Base-by-base conservation (phyloP, 345 rosid genomes). In the Salix suchowensis region DNA sequence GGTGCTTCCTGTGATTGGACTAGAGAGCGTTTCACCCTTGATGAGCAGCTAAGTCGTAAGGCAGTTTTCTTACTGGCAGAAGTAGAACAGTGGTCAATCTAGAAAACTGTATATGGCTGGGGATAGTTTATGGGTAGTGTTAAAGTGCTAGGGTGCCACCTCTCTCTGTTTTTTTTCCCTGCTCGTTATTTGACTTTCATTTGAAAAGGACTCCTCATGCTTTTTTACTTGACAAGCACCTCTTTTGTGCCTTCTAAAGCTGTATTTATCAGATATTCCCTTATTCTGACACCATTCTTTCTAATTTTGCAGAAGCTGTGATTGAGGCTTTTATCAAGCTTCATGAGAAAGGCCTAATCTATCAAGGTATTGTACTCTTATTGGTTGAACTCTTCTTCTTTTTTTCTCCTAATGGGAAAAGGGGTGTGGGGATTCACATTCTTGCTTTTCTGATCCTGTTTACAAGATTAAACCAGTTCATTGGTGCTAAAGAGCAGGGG, bases 1-100 rank as follows among this genome's bases (percentile, higher is more conserved):
- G 97, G 98, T 70, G 98, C 98, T 76, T 95, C 98, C 71, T 95
- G 98, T 85, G 98, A 95, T 79, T 95, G 98, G 98, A 86, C 91
- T 69, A 89, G 96, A 85, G 97, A 93, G 81, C 90, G 72, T 73
- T 95, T 95, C 82, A 95, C 98, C 68, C 98, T 95, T 78, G 98
- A 95, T 84, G 97, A 95, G 84, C 90, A 88, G 87, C 89, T 95
- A 85, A 93, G 97, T 87, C 97, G 98, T 95, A 91, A 95, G 98
- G 80, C 85, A 39, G 83, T 85, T 90, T 86, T 86, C 81, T 84
- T 71, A 81, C 85, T 76, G 14, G 64, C 72, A 74, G 80, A 75
- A 77, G 44, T 69, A 71, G 46, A 70, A 5, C 70, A 61, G 30
- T 80, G 68, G 14, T 68, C 44, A 13, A 24, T 72, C 24, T 12